Evolutionary conservation across 441 rosid species (phyloP), one percentile per base, ranked within the genome.

Genomic region (Jatropha podagrica): DNA sequence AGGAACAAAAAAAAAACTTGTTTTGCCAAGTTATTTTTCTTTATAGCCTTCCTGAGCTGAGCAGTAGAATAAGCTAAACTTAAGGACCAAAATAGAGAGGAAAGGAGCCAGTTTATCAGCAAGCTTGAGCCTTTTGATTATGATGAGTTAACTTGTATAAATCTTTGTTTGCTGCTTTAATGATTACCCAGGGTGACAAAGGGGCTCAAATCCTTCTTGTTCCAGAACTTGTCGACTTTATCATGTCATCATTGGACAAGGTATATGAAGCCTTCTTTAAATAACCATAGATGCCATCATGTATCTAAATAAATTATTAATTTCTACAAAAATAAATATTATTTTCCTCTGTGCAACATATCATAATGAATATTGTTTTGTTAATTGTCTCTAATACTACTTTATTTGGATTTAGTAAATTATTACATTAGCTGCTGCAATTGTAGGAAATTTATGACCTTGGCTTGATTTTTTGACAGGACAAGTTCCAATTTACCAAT

Each of bases 151-250:
- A 44, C 9, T 44, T 6, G 8, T 44, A 44, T 44, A 44, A 44
- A 44, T 44, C 48, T 44, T 44, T 49, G 5, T 59, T 37, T 54
- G 60, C 15, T 78, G 70, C 71, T 51, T 52, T 65, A 48, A 68
- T 68, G 72, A 49, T 62, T 74, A 62, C 81, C 64, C 79, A 95
- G 98, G 98, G 88, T 66, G 92, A 88, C 59, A 90, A 88, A 76
- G 97, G 99, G 68, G 98, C 99, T 52, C 97, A 95, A 67, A 52
- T 95, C 76, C 77, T 93, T 65, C 82, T 90, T 78, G 92, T 91
- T 88, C 96, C 98, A 0, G 95, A 95, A 80, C 93, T 95, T 70
- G 92, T 81, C 38, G 98, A 95, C 78, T 89, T 84, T 84, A n/a
- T 95, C 72, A 80, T 88, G 71, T 77, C 92, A 8, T 81, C 98